phyloP scores from a whole-genome alignment of 1,284 basidiomycete genomes.

The Pyrrhoderma noxium region DNA sequence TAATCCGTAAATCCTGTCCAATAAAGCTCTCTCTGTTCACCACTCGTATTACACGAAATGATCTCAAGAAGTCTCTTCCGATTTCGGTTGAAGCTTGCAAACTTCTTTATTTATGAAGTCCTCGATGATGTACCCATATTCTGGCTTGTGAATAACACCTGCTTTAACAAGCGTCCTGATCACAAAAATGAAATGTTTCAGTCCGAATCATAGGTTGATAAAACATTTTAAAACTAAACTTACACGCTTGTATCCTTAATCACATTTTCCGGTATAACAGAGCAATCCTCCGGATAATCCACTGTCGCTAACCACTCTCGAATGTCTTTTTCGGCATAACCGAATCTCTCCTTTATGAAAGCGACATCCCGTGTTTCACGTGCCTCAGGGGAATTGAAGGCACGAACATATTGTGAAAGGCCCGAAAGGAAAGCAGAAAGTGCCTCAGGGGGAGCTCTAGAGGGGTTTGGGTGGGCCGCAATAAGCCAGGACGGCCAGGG shows the following conservation, averaged over 20 bases:
- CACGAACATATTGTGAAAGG: conserved; percentile 58
- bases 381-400: conserved; percentile 59
- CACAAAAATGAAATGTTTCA: conserved; percentile 11
- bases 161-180: conserved; percentile 65
- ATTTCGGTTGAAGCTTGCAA: conserved; percentile 25
- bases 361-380: conserved; percentile 58
- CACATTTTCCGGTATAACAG: conserved; percentile 53
- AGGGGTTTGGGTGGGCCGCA: conserved; percentile 64
- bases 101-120: conserved; percentile 57
- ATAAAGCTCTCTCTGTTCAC: no score
- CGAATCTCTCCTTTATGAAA: conserved; percentile 74
- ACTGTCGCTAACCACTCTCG: conserved; percentile 79
- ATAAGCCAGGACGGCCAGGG: conserved; percentile 98
- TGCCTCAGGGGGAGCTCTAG: conserved; percentile 42
- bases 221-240: conserved; percentile 21
- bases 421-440: conserved; percentile 58
- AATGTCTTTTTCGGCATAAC: conserved; percentile 76
- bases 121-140: conserved; percentile 48
- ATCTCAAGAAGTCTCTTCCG: no score
- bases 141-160: conserved; percentile 60
- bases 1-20: no score
- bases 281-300: conserved; percentile 62
- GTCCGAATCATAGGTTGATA: not conserved
- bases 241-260: conserved; percentile 66
- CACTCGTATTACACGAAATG: no score